Evolutionary conservation across 345 rosid species (phyloP).

Genomic region (Mercurialis annua): DNA sequence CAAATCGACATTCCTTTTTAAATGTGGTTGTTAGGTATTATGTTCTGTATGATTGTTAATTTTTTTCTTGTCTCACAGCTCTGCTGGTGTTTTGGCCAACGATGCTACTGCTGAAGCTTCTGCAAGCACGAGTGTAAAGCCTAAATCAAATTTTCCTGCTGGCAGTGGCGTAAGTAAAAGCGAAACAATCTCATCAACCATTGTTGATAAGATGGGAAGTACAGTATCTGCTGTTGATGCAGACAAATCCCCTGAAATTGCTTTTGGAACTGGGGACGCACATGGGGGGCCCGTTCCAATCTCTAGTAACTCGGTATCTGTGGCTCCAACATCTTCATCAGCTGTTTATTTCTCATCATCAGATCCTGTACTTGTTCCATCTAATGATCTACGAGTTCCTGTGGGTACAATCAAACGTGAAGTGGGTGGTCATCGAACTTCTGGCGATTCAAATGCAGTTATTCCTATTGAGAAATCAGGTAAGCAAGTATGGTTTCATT

Average conservation of each 20-base stretch:
- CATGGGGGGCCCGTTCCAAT: conserved; percentile 35
- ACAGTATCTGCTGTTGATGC: conserved; percentile 33
- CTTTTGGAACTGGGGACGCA: conserved; percentile 42
- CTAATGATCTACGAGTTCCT: conserved; percentile 37
- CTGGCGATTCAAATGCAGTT: conserved; percentile 39
- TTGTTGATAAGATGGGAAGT: conserved; percentile 32
- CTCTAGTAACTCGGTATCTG: conserved; percentile 32
- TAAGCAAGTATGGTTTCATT: conserved; percentile 5
- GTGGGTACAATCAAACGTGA: conserved; percentile 47
- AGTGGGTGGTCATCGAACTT: conserved; percentile 38
- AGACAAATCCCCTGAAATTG: conserved; percentile 33
- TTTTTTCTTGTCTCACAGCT: conserved; percentile 38
- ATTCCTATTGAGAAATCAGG: conserved; percentile 47
- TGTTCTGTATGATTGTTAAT: conserved; percentile 11
- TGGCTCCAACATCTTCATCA: conserved; percentile 49
- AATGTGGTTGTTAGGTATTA: neutral
- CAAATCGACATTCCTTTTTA: conserved; percentile 9
- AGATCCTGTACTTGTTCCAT: conserved; percentile 56
- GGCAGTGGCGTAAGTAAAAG: conserved; percentile 33
- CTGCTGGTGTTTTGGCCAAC: conserved; percentile 37
- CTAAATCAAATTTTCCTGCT: conserved; percentile 25
- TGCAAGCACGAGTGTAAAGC: conserved; percentile 21
- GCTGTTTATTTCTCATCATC: conserved; percentile 54
- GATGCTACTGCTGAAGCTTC: conserved; percentile 44
- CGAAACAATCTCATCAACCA: conserved; percentile 38